Conservation (phyloP, 768 basidiomycete genomes). For the Macrolepiota fuliginosa region DNA sequence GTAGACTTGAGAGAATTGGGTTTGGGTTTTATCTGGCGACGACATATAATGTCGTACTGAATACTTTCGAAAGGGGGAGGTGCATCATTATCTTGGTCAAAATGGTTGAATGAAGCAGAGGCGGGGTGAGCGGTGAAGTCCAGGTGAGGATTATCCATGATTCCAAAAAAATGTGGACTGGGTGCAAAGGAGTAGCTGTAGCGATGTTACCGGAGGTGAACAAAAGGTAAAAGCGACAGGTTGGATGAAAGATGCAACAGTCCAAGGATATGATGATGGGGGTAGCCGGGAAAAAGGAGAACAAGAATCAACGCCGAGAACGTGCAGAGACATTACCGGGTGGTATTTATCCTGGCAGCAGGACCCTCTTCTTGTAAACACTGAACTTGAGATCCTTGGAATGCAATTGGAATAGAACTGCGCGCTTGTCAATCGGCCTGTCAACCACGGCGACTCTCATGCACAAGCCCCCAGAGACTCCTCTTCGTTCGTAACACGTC, state of each 20-base stretch:
- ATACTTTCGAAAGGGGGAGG: constrained; percentile 46
- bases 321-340: neutral
- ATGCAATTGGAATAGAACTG: neutral
- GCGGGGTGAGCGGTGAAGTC: neutral
- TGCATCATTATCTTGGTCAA: neutral
- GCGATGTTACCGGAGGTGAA: neutral
- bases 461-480: neutral
- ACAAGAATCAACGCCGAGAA: neutral
- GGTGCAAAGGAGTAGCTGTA: neutral
- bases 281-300: neutral
- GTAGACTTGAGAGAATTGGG: constrained; percentile 36
- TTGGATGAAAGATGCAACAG: neutral
- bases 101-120: neutral
- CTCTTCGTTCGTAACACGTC: too few relatives aligned
- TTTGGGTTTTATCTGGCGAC: constrained; percentile 49
- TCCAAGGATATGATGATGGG: neutral
- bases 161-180: neutral
- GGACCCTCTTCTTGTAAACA: neutral
- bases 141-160: neutral
- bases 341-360: neutral
- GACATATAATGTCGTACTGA: constrained; percentile 55
- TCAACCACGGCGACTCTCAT: too few relatives aligned
- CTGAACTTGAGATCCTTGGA: neutral
- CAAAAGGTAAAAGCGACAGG: neutral
- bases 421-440: too few relatives aligned